These are phyloP conservation scores for Colletotrichum noveboracense DNA, from an alignment of 2,329 filamentous ascomycete species.

Conservation along the genomic window DNA sequence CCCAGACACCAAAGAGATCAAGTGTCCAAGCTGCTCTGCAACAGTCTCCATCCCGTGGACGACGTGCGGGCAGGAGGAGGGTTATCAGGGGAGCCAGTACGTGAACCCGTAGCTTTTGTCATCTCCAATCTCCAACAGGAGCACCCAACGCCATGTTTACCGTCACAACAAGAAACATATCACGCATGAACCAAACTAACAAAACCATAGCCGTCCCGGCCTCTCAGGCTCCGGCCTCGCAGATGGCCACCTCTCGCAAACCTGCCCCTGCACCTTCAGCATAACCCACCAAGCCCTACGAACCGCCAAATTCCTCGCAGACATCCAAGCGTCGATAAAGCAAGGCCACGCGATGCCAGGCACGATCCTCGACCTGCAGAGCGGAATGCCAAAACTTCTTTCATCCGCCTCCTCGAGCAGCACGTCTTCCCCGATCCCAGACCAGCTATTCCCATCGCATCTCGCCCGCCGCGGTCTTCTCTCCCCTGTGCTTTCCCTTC, in stretches of 20 bases:
- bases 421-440: neutral
- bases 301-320: constrained; percentile 61
- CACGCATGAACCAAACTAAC: neutral
- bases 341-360: constrained; percentile 59
- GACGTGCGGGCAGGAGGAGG: constrained; percentile 39
- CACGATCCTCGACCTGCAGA: constrained; percentile 56
- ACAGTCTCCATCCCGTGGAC: constrained; percentile 59
- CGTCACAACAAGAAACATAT: neutral
- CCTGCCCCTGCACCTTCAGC: constrained; percentile 51
- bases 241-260: constrained; percentile 50
- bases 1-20: constrained; percentile 43
- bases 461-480: constrained; percentile 15
- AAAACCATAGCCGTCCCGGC: constrained; percentile 24
- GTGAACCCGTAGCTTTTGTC: neutral
- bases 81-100: constrained; percentile 30
- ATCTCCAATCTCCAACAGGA: neutral
- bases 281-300: constrained; percentile 62
- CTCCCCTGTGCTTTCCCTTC: neutral
- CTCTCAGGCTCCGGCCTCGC: constrained; percentile 53
- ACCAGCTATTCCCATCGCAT: constrained; percentile 17
- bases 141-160: no score
- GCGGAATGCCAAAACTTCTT: constrained; percentile 35
- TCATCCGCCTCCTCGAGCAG: neutral
- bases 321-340: constrained; percentile 51
- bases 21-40: constrained; percentile 55